Percentiles rank a stretch among this genome's conserved stretches.
phyloP scores from a whole-genome alignment of 306 rosid genomes.

The Calophaca sinica region DNA sequence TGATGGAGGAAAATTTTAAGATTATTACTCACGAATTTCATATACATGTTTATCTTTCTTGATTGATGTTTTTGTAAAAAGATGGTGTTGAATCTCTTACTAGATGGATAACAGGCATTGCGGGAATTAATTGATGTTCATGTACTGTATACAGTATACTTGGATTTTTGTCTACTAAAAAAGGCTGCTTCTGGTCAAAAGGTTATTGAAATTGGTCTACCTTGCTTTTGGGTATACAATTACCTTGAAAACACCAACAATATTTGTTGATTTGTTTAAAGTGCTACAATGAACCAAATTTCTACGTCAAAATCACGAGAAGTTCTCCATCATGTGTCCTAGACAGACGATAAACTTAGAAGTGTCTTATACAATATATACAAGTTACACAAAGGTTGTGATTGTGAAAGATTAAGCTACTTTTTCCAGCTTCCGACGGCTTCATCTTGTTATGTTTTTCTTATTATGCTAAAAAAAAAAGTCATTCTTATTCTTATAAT shows the following conservation, averaged over 20 bases:
- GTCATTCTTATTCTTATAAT: too few relatives aligned
- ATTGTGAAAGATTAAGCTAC: not conserved
- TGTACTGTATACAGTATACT: too few relatives aligned
- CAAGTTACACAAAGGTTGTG: not conserved
- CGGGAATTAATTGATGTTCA: too few relatives aligned
- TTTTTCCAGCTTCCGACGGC: too few relatives aligned
- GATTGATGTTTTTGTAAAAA: not conserved
- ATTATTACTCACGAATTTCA: not conserved
- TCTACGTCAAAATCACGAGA: not conserved
- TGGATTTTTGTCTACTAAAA: too few relatives aligned
- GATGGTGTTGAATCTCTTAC: constrained; percentile 23
- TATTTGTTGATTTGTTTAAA: not conserved
- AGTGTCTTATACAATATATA: not conserved
- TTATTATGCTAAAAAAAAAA: too few relatives aligned
- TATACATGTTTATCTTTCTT: constrained; percentile 23
- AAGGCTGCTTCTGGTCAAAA: not conserved
- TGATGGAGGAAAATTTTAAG: not conserved
- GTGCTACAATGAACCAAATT: not conserved
- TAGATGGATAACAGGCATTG: too few relatives aligned
- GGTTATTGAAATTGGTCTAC: not conserved
- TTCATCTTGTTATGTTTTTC: too few relatives aligned
- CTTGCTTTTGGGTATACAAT: not conserved
- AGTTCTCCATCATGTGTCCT: too few relatives aligned
- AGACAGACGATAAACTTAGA: not conserved
- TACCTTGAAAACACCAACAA: not conserved